Evolutionary conservation across 805 yeast species (phyloP), one percentile per base, ranked within the genome.

Genomic region (Wickerhamomyces alni): DNA sequence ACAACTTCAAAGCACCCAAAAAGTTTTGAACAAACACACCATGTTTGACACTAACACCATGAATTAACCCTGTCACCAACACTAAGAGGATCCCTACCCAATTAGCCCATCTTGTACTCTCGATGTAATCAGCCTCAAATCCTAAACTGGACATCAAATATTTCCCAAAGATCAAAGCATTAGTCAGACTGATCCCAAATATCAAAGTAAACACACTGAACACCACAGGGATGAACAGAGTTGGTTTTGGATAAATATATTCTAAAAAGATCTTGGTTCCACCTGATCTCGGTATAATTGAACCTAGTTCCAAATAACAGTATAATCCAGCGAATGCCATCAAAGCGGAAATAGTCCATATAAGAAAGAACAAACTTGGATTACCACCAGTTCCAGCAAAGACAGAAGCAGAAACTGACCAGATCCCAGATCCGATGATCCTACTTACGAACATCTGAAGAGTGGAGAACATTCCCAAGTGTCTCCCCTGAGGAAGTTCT

Each of bases 371-470:
- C 26, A 81, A 50, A 17, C 69, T 59, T 2, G 80, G 75, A 9
- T 83, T 80, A 12, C 86, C 80, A 19, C 89, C 89, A 49, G 77
- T 75, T 47, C 80, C 82, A 15, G 44, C 70, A 51, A 75, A 80
- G 24, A 83, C 74, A 19, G 80, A 74, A 16, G 84, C 72, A 0
- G 89, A 82, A 1, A 80, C 75, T 8, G 88, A 81, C 63, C 83
- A 80, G 8, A 84, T 82, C 0, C 93, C 93, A 0, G 88, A 80
- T 0, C 94, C 93, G 11, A 84, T 64, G 31, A 84, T 83, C 43
- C 89, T 63, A 13, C 86, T 76, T 7, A 84, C 69, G 49, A 81
- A 79, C 42, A 82, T 60, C 33, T 80, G 70, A 30, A 79, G 68
- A 0, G 86, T 80, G 7, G 87, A 77, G 48, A 72, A 80, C 2